These are phyloP conservation scores for Mycothermus thermophilus DNA, from an alignment of 495 filamentous ascomycete genomes.

Conservation along the genomic window DNA sequence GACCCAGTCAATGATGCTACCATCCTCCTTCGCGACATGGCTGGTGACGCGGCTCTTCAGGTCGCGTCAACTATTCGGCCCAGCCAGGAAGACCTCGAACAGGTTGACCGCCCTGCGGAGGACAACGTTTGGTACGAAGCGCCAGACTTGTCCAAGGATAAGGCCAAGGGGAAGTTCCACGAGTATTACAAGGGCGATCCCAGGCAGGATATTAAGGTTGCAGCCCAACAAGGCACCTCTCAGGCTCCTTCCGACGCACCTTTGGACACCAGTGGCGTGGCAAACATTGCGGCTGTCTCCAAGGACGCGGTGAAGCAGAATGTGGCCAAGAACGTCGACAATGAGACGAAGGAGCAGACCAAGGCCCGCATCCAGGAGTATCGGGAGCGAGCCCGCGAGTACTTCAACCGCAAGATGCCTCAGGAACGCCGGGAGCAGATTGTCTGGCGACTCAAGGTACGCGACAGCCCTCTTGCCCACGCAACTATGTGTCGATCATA, in stretches of 20 bases:
- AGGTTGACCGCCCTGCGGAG: slow-evolving; percentile 70
- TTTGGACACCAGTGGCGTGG: slow-evolving; percentile 13
- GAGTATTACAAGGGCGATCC: slow-evolving; percentile 37
- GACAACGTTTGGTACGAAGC: slow-evolving; percentile 91
- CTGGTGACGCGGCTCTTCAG: slow-evolving; percentile 74
- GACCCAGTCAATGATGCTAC: slow-evolving; percentile 74
- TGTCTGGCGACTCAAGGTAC: slow-evolving; percentile 71
- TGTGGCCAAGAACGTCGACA: slow-evolving; percentile 38
- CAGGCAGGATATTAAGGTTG: slow-evolving; percentile 41
- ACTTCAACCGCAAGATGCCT: slow-evolving; percentile 71
- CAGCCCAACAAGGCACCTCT: slow-evolving; percentile 13
- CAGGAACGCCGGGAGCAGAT: slow-evolving; percentile 88
- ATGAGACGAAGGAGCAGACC: slow-evolving; percentile 49
- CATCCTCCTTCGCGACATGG: slow-evolving; percentile 73
- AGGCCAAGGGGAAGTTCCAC: slow-evolving; percentile 52
- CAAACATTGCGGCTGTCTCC: slow-evolving; percentile 7
- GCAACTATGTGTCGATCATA: neutral
- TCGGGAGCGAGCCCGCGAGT: slow-evolving; percentile 50
- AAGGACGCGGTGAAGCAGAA: slow-evolving; percentile 35
- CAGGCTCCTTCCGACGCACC: slow-evolving; percentile 17
- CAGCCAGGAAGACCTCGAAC: slow-evolving; percentile 55
- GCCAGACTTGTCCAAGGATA: slow-evolving; percentile 60
- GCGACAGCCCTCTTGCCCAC: too few relatives aligned
- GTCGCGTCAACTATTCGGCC: slow-evolving; percentile 70
- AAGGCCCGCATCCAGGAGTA: slow-evolving; percentile 27